phyloP scores from a whole-genome alignment of 2,329 filamentous ascomycete species.

The Microthyrium microscopicum region DNA sequence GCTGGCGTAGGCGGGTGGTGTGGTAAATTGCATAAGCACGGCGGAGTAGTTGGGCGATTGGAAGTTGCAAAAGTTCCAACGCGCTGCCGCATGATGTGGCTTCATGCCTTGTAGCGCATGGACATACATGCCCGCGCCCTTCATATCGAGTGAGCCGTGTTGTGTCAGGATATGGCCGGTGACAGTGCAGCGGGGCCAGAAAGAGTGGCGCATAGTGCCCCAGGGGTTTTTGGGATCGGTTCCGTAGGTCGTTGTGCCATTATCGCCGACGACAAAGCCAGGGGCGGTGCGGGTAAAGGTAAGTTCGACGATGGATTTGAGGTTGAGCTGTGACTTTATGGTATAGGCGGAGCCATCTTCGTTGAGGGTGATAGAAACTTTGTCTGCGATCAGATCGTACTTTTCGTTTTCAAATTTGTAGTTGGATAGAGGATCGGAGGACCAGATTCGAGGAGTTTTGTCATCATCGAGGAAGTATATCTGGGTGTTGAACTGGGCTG shows the following conservation, averaged over 20 bases:
- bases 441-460: slow-evolving; percentile 65
- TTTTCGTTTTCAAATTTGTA: slow-evolving; percentile 72
- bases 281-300: slow-evolving; percentile 61
- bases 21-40: slow-evolving; percentile 89
- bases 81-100: slow-evolving; percentile 82
- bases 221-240: slow-evolving; percentile 76
- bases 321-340: slow-evolving; percentile 80
- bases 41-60: slow-evolving; percentile 77
- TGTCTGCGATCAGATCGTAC: slow-evolving; percentile 69
- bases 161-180: slow-evolving; percentile 75
- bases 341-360: slow-evolving; percentile 69
- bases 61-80: slow-evolving; percentile 90
- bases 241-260: slow-evolving; percentile 72
- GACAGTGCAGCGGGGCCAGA: slow-evolving; percentile 77
- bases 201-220: slow-evolving; percentile 81
- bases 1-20: slow-evolving; percentile 78
- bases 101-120: slow-evolving; percentile 96
- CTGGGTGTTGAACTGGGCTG: slow-evolving; percentile 87
- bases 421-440: slow-evolving; percentile 61
- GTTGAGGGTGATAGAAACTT: slow-evolving; percentile 70
- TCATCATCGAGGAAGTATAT: slow-evolving; percentile 60
- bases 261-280: slow-evolving; percentile 68
- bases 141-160: slow-evolving; percentile 66
- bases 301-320: slow-evolving; percentile 67
- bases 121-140: slow-evolving; percentile 61